Evolutionary conservation across 306 rosid species (phyloP).

Genomic region (Oemleria cerasiformis): DNA sequence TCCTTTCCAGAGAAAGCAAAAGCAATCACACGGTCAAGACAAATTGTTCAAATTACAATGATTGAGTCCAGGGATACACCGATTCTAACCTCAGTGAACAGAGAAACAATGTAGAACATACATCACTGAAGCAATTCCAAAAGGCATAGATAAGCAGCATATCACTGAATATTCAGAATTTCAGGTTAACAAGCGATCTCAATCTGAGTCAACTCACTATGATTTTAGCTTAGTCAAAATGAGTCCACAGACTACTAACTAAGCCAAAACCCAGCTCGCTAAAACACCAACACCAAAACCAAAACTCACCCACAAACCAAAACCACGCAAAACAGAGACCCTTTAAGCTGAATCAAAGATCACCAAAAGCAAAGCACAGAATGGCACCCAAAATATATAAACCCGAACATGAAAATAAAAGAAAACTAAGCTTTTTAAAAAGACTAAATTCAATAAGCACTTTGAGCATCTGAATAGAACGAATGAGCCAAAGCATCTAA

Average conservation of each 20-base stretch:
- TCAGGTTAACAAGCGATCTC: conserved; percentile 38
- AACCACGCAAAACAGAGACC: conserved; percentile 26
- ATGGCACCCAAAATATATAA: neutral
- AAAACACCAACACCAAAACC: conserved; percentile 28
- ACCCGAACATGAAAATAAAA: neutral
- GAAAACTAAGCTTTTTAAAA: neutral
- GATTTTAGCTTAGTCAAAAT: conserved; percentile 35
- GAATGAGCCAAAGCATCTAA: conserved; percentile 37
- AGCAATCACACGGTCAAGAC: neutral
- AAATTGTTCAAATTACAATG: conserved; percentile 5
- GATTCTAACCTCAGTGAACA: conserved; percentile 6
- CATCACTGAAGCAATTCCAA: no score
- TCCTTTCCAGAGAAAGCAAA: conserved; percentile 19
- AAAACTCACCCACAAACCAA: conserved; percentile 28
- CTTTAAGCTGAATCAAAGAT: conserved; percentile 42
- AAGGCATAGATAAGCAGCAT: conserved; percentile 27
- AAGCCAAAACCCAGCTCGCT: conserved; percentile 28
- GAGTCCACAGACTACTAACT: conserved; percentile 32
- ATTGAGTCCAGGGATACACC: conserved; percentile 3
- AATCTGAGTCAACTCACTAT: conserved; percentile 46
- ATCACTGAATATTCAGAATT: conserved; percentile 36
- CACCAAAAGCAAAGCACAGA: conserved; percentile 21
- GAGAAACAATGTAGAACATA: neutral
- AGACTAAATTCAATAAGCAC: conserved; percentile 19
- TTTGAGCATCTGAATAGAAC: conserved; percentile 44